phyloP scores from a whole-genome alignment of 192 early-diverging fungal species.

The Kappamyces sp. region DNA sequence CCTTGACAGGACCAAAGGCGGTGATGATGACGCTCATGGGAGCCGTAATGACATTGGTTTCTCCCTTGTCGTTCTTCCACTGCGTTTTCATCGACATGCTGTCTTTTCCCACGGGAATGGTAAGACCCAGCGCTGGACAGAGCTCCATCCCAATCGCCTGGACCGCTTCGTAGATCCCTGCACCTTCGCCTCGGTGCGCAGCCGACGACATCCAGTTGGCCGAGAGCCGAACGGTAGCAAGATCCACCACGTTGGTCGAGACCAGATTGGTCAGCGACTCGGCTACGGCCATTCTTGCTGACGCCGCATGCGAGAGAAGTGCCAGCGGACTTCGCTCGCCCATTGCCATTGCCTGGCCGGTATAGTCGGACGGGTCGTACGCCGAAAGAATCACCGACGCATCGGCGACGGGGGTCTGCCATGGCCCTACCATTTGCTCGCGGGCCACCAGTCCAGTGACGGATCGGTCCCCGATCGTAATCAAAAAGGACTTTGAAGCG shows the following conservation, averaged over 20 bases:
- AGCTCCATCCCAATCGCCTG: slow-evolving; percentile 87
- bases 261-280: slow-evolving; percentile 89
- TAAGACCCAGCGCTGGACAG: slow-evolving; percentile 86
- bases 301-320: slow-evolving; percentile 75
- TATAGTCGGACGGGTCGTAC: slow-evolving; percentile 55
- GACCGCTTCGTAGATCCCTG: slow-evolving; percentile 88
- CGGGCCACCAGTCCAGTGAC: slow-evolving; percentile 92
- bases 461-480: slow-evolving; percentile 96
- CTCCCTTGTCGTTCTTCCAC: slow-evolving; percentile 54
- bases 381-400: slow-evolving; percentile 86
- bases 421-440: slow-evolving; percentile 98
- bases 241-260: slow-evolving; percentile 72
- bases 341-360: slow-evolving; percentile 97
- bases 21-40: slow-evolving; percentile 92
- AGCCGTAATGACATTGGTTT: slow-evolving; percentile 66
- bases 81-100: slow-evolving; percentile 99
- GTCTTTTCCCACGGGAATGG: slow-evolving; percentile 98
- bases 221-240: slow-evolving; percentile 74
- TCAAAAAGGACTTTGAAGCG: slow-evolving; percentile 89
- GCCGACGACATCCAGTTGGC: slow-evolving; percentile 99
- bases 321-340: slow-evolving; percentile 92
- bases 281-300: slow-evolving; percentile 94
- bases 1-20: slow-evolving; percentile 82
- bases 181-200: slow-evolving; percentile 84
- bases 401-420: slow-evolving; percentile 98